These are phyloP conservation scores for Flaveria bidentis DNA, from an alignment of 129 eudicot genomes.

Conservation along the genomic window DNA sequence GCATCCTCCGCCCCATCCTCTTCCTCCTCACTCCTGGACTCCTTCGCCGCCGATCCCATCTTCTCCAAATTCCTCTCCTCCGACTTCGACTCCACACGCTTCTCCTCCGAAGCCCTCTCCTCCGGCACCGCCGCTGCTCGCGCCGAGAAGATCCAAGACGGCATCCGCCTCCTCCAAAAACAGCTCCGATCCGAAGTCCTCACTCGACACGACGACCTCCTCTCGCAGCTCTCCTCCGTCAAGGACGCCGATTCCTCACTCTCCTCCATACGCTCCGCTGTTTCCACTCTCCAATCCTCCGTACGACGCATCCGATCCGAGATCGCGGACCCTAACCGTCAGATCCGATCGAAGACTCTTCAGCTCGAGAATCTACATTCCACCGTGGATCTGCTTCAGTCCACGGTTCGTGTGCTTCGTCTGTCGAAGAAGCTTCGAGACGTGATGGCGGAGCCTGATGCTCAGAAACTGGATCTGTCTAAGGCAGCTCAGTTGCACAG, in stretches of 20 bases:
- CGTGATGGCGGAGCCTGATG: conserved; percentile 37
- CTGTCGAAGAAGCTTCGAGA: conserved; percentile 58
- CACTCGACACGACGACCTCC: conserved; percentile 65
- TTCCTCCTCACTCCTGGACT: conserved; percentile 45
- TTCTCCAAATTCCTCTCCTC: conserved; percentile 78
- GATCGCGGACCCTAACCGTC: conserved; percentile 74
- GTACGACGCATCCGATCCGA: conserved; percentile 58
- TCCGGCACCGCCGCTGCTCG: conserved; percentile 86
- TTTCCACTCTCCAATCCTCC: conserved; percentile 72
- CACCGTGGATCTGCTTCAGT: conserved; percentile 52
- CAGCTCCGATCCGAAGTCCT: conserved; percentile 76
- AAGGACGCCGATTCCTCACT: conserved; percentile 66
- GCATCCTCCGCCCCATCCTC: conserved; percentile 33
- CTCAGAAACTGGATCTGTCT: conserved; percentile 54
- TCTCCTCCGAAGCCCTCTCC: conserved; percentile 93
- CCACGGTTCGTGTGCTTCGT: conserved; percentile 53
- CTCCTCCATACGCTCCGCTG: conserved; percentile 54
- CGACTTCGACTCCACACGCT: conserved; percentile 62
- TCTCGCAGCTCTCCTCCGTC: conserved; percentile 65
- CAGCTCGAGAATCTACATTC: conserved; percentile 64
- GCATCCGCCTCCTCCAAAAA: conserved; percentile 64
- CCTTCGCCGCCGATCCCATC: conserved; percentile 75
- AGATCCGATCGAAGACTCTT: conserved; percentile 50
- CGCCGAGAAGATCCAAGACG: conserved; percentile 80
- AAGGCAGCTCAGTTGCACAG: conserved; percentile 76